Evolutionary conservation across 2,329 filamentous ascomycete genomes (phyloP).

Genomic region (Neonectria punicea): DNA sequence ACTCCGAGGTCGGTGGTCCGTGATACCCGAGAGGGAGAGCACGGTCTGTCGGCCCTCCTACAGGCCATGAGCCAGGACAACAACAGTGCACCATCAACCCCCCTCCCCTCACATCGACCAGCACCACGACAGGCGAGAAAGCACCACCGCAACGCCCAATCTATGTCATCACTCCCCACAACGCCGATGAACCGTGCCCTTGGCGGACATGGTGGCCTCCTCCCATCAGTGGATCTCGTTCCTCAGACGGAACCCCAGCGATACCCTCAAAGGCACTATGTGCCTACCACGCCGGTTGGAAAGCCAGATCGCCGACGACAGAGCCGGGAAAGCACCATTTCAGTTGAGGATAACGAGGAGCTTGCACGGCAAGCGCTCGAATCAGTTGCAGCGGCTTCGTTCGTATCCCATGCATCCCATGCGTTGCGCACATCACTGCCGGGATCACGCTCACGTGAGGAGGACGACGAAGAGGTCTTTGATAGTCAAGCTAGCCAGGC

Average conservation of each 20-base stretch:
- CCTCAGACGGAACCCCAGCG: conserved; percentile 68
- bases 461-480: conserved; percentile 63
- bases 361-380: conserved; percentile 65
- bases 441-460: conserved; percentile 38
- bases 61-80: conserved; percentile 81
- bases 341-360: conserved; percentile 71
- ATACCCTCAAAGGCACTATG: conserved; percentile 52
- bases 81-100: conserved; percentile 79
- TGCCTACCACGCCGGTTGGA: conserved; percentile 57
- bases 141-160: conserved; percentile 82
- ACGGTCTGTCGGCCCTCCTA: conserved; percentile 81
- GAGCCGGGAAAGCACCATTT: conserved; percentile 89
- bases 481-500: conserved; percentile 83
- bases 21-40: conserved; percentile 62
- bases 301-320: conserved; percentile 63
- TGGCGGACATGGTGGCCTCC: conserved; percentile 62
- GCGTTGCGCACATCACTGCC: conserved; percentile 35
- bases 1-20: conserved; percentile 57
- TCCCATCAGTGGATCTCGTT: conserved; percentile 72
- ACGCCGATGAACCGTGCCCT: conserved; percentile 72
- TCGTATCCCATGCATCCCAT: conserved; percentile 40
- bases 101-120: conserved; percentile 59
- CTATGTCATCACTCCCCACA: conserved; percentile 83
- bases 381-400: conserved; percentile 60
- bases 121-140: conserved; percentile 63